Conservation (phyloP, 441 rosid genomes). For the Lepidium campestre region DNA sequence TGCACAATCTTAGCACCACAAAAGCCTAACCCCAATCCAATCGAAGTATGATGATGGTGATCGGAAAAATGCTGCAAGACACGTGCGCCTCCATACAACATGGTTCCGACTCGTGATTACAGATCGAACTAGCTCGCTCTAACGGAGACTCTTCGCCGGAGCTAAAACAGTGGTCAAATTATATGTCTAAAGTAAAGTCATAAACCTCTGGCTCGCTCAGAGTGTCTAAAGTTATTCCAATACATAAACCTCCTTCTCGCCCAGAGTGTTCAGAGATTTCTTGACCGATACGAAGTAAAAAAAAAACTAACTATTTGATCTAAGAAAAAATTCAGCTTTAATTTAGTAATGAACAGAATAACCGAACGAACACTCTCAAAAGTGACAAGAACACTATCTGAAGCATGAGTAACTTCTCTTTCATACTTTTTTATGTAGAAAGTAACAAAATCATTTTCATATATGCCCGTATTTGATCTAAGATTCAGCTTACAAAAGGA, state of each 20-base stretch:
- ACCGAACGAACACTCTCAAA: not conserved
- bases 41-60: conserved; percentile 8
- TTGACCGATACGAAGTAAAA: too few species aligned
- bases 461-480: not conserved
- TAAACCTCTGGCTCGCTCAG: not conserved
- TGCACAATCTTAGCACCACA: conserved; percentile 28
- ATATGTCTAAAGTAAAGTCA: not conserved
- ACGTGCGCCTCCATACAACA: conserved; percentile 59
- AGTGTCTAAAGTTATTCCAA: not conserved
- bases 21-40: conserved; percentile 35
- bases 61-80: conserved; percentile 44
- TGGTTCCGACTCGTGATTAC: not conserved
- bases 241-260: too few species aligned
- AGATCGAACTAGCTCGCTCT: not conserved
- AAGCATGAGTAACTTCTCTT: not conserved
- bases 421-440: not conserved
- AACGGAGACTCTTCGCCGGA: conserved; percentile 4
- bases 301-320: too few species aligned
- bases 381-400: not conserved
- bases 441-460: not conserved
- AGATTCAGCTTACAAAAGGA: conserved; percentile 57
- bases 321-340: not conserved
- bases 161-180: conserved; percentile 1
- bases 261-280: too few species aligned
- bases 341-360: not conserved